These are phyloP conservation scores for Globisporangium alternatum DNA, from an alignment of 352 stramenopile species.

Conservation along the genomic window DNA sequence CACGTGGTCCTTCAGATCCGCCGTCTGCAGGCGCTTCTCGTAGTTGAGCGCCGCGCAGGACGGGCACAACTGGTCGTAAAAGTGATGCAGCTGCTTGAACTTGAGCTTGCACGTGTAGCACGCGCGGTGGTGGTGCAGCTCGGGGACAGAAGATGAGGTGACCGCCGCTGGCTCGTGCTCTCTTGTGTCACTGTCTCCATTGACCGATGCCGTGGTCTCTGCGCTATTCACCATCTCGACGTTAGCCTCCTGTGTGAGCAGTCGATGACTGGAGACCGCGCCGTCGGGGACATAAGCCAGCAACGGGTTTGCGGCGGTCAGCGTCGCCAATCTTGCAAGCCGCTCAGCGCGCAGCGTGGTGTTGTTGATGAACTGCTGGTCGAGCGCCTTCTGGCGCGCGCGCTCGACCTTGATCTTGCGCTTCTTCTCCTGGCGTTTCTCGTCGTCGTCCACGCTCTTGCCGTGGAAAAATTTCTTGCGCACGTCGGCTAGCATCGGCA, in stretches of 20 bases:
- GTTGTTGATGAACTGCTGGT: constrained; percentile 81
- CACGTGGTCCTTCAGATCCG: constrained; percentile 72
- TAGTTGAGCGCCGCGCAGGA: constrained; percentile 92
- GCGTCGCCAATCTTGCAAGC: constrained; percentile 42
- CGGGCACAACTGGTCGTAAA: constrained; percentile 94
- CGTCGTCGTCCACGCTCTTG: constrained; percentile 38
- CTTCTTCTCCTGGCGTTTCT: constrained; percentile 60
- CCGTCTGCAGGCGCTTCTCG: constrained; percentile 89
- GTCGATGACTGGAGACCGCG: constrained; percentile 14
- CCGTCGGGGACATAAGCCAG: constrained; percentile 67
- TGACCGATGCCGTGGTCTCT: not conserved
- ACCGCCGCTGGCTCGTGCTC: not conserved
- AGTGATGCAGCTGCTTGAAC: constrained; percentile 92
- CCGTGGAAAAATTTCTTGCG: constrained; percentile 64
- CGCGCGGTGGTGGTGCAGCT: constrained; percentile 86
- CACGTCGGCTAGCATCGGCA: constrained; percentile 60
- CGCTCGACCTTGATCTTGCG: constrained; percentile 66
- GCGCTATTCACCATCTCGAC: constrained; percentile 1
- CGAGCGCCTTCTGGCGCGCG: constrained; percentile 57
- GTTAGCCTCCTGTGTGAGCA: constrained; percentile 19
- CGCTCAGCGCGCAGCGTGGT: constrained; percentile 69
- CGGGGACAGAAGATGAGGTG: not conserved
- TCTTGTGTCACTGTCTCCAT: not conserved
- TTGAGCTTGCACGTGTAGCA: constrained; percentile 95
- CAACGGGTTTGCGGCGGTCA: constrained; percentile 59